Evolutionary conservation across 441 rosid genomes (phyloP), one percentile per base, ranked within the genome.

Genomic region (Mallotus japonicus): DNA sequence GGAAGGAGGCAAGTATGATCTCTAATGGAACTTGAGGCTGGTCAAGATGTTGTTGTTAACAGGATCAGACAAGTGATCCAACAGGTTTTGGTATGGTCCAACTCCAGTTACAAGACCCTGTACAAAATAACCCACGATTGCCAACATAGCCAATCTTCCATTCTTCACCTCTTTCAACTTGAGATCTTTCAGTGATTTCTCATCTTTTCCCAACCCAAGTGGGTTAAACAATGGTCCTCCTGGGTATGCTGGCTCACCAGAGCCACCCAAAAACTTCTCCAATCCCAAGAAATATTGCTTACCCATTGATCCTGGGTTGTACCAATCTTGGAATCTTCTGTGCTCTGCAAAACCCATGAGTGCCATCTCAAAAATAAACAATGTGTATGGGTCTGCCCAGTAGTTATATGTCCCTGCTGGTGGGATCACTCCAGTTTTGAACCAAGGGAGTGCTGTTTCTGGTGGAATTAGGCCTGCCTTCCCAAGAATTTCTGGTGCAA

Each of bases 171-270:
- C 99, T 86, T 95, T 95, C 58, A 95, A 85, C 89, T 92, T 95
- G 87, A 95, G 71, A 0, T 95, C 99, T 74, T 83, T 92, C 90
- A 95, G 0, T 11, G 92, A 85, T 81, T 95, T 95, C 85, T 90
- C 97, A 49, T 92, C 88, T 83, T 95, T 92, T 4, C 97, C 99
- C 0, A 95, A 72, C 34, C 97, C 97, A 11, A 95, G 93, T 13
- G 99, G 99, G 89, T 95, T 95, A 61, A 95, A 95, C 62, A 95
- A 56, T 0, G 99, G 99, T 49, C 99, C 99, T 0, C 99, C 99
- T 0, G 99, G 99, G 84, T 95, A 95, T 2, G 88, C 75, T 0
- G 97, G 99, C 24, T 95, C 79, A 0, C 97, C 99, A 0, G 97
- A 92, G 12, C 99, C 99, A 0, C 87, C 85, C 22, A 95, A 82